phyloP scores from a whole-genome alignment of 2,329 filamentous ascomycete genomes.

The Aspergillus spinulosporus region DNA sequence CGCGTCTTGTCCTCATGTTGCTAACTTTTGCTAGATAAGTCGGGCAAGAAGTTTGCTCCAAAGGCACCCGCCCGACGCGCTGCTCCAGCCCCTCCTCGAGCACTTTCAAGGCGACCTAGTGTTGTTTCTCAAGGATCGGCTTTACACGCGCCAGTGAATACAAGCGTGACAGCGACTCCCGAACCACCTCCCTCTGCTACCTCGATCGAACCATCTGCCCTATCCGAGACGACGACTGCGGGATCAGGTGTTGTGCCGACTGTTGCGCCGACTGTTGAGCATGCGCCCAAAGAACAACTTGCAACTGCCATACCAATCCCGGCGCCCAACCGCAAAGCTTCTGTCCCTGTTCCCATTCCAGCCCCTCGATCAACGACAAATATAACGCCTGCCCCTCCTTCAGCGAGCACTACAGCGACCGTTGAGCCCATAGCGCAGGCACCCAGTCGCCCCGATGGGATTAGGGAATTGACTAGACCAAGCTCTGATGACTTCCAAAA shows the following conservation, averaged over 20 bases:
- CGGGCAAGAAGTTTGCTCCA: slow-evolving; percentile 75
- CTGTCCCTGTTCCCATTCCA: slow-evolving; percentile 25
- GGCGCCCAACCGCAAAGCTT: slow-evolving; percentile 29
- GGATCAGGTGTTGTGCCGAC: not conserved
- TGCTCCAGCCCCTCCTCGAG: slow-evolving; percentile 42
- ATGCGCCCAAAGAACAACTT: slow-evolving; percentile 10
- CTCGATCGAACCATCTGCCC: slow-evolving; percentile 13
- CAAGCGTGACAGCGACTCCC: slow-evolving; percentile 22
- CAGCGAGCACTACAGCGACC: slow-evolving; percentile 18
- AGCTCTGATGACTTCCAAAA: not conserved
- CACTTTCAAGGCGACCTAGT: slow-evolving; percentile 42
- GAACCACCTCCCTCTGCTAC: slow-evolving; percentile 18
- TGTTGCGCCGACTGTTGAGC: slow-evolving; percentile 6
- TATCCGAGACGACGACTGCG: slow-evolving; percentile 21
- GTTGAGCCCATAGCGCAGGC: slow-evolving; percentile 17
- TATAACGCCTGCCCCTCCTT: slow-evolving; percentile 20
- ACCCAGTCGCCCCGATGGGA: not conserved
- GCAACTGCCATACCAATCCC: slow-evolving; percentile 31
- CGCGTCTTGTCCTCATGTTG: not conserved
- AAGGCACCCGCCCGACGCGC: slow-evolving; percentile 63
- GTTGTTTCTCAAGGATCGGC: slow-evolving; percentile 38
- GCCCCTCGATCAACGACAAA: slow-evolving; percentile 10
- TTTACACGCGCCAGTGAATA: slow-evolving; percentile 28
- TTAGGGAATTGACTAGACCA: not conserved
- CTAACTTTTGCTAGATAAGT: slow-evolving; percentile 51